These are phyloP conservation scores for Exophiala mesophila DNA, from an alignment of 2,329 filamentous ascomycete species.

Conservation along the genomic window DNA sequence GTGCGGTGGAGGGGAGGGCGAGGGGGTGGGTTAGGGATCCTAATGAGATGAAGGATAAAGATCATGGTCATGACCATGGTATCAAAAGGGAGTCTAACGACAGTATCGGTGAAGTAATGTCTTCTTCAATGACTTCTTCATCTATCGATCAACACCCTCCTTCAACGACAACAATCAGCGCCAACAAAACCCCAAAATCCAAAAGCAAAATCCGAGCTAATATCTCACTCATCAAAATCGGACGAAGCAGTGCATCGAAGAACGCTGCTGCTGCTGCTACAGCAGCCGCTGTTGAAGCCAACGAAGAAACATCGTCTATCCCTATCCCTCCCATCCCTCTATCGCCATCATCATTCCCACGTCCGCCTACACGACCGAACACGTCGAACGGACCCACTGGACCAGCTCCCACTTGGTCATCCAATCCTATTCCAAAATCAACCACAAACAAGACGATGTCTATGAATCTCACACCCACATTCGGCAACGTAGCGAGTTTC, in stretches of 20 bases:
- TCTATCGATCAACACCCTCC: too few relatives aligned
- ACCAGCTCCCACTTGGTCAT: too few relatives aligned
- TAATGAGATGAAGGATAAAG: neutral
- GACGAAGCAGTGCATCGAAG: neutral
- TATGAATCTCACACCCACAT: conserved; percentile 31
- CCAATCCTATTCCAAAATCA: too few relatives aligned
- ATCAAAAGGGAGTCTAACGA: neutral
- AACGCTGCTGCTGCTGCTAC: neutral
- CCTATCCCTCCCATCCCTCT: too few relatives aligned
- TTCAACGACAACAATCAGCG: neutral
- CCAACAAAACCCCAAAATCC: neutral
- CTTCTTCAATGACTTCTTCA: too few relatives aligned
- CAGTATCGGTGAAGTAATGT: neutral
- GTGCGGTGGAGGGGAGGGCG: conserved; percentile 35
- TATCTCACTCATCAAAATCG: neutral
- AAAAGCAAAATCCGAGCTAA: neutral
- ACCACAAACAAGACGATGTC: too few relatives aligned
- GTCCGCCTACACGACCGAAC: too few relatives aligned
- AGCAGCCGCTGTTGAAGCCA: neutral
- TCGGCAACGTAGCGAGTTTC: conserved; percentile 38
- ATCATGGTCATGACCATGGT: neutral
- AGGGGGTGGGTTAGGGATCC: conserved; percentile 18
- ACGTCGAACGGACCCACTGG: too few relatives aligned
- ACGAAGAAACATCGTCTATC: too few relatives aligned
- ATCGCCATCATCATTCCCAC: too few relatives aligned